Conservation (phyloP, 441 rosid genomes). For the Gossypium aridum region DNA sequence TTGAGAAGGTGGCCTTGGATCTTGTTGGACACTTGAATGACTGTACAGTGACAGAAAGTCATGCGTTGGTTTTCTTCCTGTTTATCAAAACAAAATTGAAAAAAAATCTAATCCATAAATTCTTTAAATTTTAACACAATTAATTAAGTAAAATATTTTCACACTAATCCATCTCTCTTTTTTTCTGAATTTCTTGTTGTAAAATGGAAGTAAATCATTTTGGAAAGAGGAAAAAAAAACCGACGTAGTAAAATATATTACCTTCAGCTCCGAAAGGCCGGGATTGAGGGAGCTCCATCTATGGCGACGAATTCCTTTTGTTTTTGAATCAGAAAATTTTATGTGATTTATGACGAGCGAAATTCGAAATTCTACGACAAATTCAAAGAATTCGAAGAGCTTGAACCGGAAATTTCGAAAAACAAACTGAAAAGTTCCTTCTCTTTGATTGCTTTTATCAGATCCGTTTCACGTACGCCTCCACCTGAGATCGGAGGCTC, state of each 20-base stretch:
- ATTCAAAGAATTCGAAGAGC: slow-evolving; percentile 4
- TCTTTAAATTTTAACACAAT: not conserved
- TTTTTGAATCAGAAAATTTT: slow-evolving; percentile 3
- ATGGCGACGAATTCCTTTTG: slow-evolving; percentile 11
- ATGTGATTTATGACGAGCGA: not conserved
- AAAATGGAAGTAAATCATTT: not conserved
- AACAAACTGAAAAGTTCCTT: not conserved
- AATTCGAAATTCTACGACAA: not conserved
- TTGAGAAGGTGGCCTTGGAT: slow-evolving; percentile 73
- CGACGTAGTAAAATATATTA: not conserved
- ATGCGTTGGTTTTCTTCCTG: slow-evolving; percentile 81
- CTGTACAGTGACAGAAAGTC: slow-evolving; percentile 85
- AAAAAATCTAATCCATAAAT: not conserved
- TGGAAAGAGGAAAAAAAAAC: not conserved
- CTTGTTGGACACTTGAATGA: slow-evolving; percentile 66
- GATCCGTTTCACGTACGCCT: slow-evolving; percentile 23
- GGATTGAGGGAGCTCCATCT: slow-evolving; percentile 61
- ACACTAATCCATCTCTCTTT: not conserved
- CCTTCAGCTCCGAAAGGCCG: slow-evolving; percentile 1
- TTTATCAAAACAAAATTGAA: slow-evolving; percentile 2
- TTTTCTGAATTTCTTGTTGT: not conserved
- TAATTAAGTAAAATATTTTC: not conserved
- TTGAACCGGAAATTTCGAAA: not conserved
- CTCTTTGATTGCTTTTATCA: slow-evolving; percentile 8
- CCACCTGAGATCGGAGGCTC: slow-evolving; percentile 35